These are phyloP conservation scores for Aureobasidium sp. DNA, from an alignment of 2,329 filamentous ascomycete genomes.

Conservation along the genomic window DNA sequence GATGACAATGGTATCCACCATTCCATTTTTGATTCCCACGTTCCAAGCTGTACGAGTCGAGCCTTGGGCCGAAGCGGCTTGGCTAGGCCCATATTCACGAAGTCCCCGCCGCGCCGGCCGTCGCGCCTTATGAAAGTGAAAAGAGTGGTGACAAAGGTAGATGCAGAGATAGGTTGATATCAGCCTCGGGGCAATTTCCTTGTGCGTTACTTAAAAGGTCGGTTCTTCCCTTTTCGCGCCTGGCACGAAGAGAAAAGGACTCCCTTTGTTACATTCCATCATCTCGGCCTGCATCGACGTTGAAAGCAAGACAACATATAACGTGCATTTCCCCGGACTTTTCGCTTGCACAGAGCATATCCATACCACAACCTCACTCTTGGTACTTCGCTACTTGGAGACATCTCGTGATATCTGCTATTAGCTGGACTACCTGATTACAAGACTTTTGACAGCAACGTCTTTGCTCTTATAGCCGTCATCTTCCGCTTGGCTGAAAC, in stretches of 20 bases:
- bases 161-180: background rate
- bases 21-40: background rate
- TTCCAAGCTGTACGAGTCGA: background rate
- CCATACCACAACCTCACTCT: background rate
- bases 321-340: conserved; percentile 11
- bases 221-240: background rate
- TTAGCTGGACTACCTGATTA: background rate
- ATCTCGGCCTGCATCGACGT: conserved; percentile 14
- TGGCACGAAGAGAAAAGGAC: background rate
- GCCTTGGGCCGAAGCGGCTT: conserved; percentile 5
- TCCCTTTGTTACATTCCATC: conserved; percentile 12
- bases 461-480: background rate
- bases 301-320: conserved; percentile 5
- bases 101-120: conserved; percentile 2
- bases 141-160: background rate
- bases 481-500: background rate
- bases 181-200: conserved; percentile 9
- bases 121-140: background rate
- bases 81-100: conserved; percentile 12
- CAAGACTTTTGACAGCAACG: background rate
- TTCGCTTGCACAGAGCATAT: background rate
- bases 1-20: conserved; percentile 3
- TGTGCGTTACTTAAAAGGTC: conserved; percentile 5
- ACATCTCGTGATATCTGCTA: background rate
- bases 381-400: background rate